Evolutionary conservation across 208 protist genomes (phyloP).

Genomic region (Leishmania amazonensis): DNA sequence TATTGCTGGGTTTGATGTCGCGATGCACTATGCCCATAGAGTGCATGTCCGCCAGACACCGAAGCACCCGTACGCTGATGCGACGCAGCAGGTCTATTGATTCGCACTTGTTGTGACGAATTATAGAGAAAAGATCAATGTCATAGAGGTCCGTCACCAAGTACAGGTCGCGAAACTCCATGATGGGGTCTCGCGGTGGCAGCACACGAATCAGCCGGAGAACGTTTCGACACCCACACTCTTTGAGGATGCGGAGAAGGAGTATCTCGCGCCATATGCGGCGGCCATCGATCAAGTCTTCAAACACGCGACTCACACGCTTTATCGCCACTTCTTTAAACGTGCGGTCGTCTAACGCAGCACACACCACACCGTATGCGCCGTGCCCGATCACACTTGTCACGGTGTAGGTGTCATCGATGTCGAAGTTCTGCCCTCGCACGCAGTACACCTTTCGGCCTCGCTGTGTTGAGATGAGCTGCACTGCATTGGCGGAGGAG

Average conservation of each 20-base stretch:
- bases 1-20: slow-evolving; percentile 96
- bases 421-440: slow-evolving; percentile 84
- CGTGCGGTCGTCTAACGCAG: slow-evolving; percentile 73
- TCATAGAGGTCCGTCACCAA: slow-evolving; percentile 93
- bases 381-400: slow-evolving; percentile 85
- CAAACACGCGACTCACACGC: slow-evolving; percentile 96
- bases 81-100: slow-evolving; percentile 87
- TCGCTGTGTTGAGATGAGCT: slow-evolving; percentile 72
- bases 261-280: slow-evolving; percentile 97
- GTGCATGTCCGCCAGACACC: slow-evolving; percentile 96
- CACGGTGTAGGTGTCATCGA: slow-evolving; percentile 89
- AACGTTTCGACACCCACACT: slow-evolving; percentile 94
- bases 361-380: slow-evolving; percentile 91
- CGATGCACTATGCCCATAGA: slow-evolving; percentile 97
- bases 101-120: slow-evolving; percentile 55
- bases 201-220: slow-evolving; percentile 78
- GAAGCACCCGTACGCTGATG: slow-evolving; percentile 96
- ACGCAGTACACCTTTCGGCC: slow-evolving; percentile 91
- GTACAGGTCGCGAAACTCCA: slow-evolving; percentile 86
- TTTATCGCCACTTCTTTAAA: slow-evolving; percentile 97
- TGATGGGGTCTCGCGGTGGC: slow-evolving; percentile 65
- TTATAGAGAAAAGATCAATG: slow-evolving; percentile 93
- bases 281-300: slow-evolving; percentile 95
- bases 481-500: slow-evolving; percentile 49
- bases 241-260: slow-evolving; percentile 91